Evolutionary conservation across 176 grass and related monocot genomes (phyloP), one percentile per base, ranked within the genome.

Genomic region (Poa annua): DNA sequence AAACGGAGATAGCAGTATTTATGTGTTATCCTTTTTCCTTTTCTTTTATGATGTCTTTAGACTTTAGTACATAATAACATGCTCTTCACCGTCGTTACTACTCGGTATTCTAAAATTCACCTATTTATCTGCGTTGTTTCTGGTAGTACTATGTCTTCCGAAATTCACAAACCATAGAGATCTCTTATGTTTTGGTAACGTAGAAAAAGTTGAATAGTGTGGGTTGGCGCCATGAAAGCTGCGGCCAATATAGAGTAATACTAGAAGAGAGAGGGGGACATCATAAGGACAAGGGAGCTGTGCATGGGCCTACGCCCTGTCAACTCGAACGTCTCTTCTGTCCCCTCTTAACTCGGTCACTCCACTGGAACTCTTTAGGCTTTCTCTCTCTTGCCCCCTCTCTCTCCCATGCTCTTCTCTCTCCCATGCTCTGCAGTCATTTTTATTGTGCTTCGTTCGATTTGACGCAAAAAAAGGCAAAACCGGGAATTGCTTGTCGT

Each of bases 261-360:
- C n/a, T n/a, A n/a, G 6, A 1, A 78, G 34, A 45, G 17, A 29
- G 35, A 41, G 68, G 47, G 45, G 32, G 60, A 54, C 64, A 69
- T 13, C 67, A 15, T 8, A 0, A 82, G 36, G 62, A 85, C 83
- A 33, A 33, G 11, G 22, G 72, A 25, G 32, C 59, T 74, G 71
- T 47, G 26, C 32, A 35, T 66, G 85, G 52, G 6, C 73, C 71
- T 54, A 33, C 42, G 0, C 54, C 53, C 65, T 78, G 86, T 88
- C 86, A 54, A 41, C 38, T 83, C 86, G 53, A 64, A 88, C 74
- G 86, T 88, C 86, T 75, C 74, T 88, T 88, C 74, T 83, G 86
- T 83, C 80, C 22, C 80, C 86, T 78, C 86, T 62, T 77, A 71
- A 62, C 86, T 87, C 50, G 1, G 9, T 16, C 79, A 9, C 61